These are phyloP conservation scores for Prinsepia uniflora DNA, from an alignment of 306 rosid genomes.

Conservation along the genomic window DNA sequence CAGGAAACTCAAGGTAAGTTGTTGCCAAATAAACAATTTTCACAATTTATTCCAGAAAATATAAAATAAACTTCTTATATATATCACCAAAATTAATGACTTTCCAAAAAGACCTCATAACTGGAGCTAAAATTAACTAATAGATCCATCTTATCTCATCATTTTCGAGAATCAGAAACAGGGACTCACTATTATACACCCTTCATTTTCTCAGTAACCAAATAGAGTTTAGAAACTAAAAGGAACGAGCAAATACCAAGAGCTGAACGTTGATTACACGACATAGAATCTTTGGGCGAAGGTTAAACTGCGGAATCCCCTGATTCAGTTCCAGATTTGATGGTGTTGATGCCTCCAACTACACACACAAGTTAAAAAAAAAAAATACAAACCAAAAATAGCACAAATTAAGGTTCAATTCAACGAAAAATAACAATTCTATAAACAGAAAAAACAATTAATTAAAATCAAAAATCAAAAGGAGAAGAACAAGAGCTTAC, in stretches of 20 bases:
- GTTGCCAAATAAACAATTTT: background rate
- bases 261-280: slow-evolving; percentile 52
- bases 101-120: background rate
- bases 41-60: slow-evolving; percentile 8
- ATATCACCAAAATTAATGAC: background rate
- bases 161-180: slow-evolving; percentile 13
- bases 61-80: background rate
- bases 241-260: slow-evolving; percentile 47
- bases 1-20: slow-evolving; percentile 23
- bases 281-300: slow-evolving; percentile 83
- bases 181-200: background rate
- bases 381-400: background rate
- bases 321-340: slow-evolving; percentile 81
- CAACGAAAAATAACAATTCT: slow-evolving; percentile 5
- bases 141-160: slow-evolving; percentile 1
- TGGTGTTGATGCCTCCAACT: slow-evolving; percentile 90
- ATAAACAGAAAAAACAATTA: background rate
- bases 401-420: background rate
- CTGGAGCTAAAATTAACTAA: background rate
- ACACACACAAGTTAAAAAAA: slow-evolving; percentile 2
- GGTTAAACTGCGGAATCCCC: slow-evolving; percentile 67
- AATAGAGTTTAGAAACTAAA: slow-evolving; percentile 1
- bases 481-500: slow-evolving; percentile 28
- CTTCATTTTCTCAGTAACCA: slow-evolving; percentile 15
- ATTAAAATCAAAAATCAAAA: background rate